phyloP scores from a whole-genome alignment of 1,284 basidiomycete genomes.

The Thecaphora thlaspeos region DNA sequence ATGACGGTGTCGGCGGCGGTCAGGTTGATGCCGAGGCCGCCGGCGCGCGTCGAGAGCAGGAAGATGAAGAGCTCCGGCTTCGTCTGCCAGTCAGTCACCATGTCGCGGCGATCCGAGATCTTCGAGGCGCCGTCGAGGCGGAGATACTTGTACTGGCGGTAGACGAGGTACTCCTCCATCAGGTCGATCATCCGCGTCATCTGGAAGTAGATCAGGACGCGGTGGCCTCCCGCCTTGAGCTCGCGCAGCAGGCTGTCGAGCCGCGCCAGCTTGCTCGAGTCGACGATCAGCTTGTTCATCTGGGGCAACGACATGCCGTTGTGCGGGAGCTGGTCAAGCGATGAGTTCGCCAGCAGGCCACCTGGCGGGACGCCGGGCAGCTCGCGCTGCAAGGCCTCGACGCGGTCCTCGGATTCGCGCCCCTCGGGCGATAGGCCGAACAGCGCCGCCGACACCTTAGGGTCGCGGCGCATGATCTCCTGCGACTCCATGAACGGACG shows the following conservation, averaged over 20 bases:
- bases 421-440: slow-evolving; percentile 79
- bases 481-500: slow-evolving; percentile 77
- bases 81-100: slow-evolving; percentile 99
- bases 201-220: slow-evolving; percentile 97
- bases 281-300: slow-evolving; percentile 90
- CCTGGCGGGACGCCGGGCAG: slow-evolving; percentile 68
- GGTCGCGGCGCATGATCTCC: slow-evolving; percentile 61
- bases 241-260: slow-evolving; percentile 85
- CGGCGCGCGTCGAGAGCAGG: slow-evolving; percentile 90
- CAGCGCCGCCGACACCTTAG: slow-evolving; percentile 72
- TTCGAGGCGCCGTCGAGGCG: slow-evolving; percentile 93
- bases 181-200: slow-evolving; percentile 99
- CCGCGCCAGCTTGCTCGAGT: slow-evolving; percentile 92
- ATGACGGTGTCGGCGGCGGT: slow-evolving; percentile 91
- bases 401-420: slow-evolving; percentile 67
- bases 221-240: slow-evolving; percentile 88
- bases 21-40: slow-evolving; percentile 95
- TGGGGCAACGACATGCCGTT: slow-evolving; percentile 91
- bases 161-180: slow-evolving; percentile 98
- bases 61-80: slow-evolving; percentile 64
- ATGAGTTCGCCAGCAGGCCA: slow-evolving; percentile 72
- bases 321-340: slow-evolving; percentile 74
- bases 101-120: slow-evolving; percentile 92
- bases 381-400: slow-evolving; percentile 62
- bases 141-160: slow-evolving; percentile 95